Percentiles rank a stretch among this genome's conserved stretches.
phyloP scores from a whole-genome alignment of 2,329 filamentous ascomycete species.

The Pseudogymnoascus verrucosus region DNA sequence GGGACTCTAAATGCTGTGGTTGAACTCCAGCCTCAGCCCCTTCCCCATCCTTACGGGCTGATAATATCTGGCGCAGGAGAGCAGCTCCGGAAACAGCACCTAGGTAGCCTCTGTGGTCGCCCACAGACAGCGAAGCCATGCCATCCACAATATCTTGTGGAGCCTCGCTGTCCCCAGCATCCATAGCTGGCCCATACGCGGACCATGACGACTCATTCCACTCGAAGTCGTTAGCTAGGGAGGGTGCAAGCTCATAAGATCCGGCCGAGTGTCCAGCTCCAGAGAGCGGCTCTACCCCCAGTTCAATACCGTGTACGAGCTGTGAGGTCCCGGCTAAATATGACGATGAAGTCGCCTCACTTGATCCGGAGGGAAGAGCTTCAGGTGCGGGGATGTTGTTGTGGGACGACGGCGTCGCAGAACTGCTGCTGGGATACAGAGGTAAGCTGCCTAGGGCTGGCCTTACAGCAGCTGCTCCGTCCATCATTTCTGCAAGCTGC shows the following conservation, averaged over 20 bases:
- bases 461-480: neutral
- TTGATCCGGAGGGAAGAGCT: neutral
- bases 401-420: neutral
- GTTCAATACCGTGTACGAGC: neutral
- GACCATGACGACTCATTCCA: constrained; percentile 9
- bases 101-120: constrained; percentile 15
- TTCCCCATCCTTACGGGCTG: neutral
- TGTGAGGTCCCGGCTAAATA: neutral
- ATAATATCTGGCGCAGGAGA: constrained; percentile 13
- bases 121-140: constrained; percentile 17
- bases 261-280: neutral
- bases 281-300: neutral
- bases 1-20: neutral
- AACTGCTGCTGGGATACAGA: neutral
- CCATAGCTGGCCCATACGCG: neutral
- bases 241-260: constrained; percentile 7
- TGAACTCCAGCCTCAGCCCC: neutral
- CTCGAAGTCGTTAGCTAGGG: constrained; percentile 5
- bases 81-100: constrained; percentile 16
- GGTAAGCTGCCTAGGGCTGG: neutral
- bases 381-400: neutral
- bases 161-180: neutral
- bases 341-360: neutral
- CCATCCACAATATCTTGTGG: constrained; percentile 14
- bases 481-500: constrained; percentile 9